Base-by-base conservation (phyloP, 2,329 filamentous ascomycete species). In the Trichophyton rubrum region DNA sequence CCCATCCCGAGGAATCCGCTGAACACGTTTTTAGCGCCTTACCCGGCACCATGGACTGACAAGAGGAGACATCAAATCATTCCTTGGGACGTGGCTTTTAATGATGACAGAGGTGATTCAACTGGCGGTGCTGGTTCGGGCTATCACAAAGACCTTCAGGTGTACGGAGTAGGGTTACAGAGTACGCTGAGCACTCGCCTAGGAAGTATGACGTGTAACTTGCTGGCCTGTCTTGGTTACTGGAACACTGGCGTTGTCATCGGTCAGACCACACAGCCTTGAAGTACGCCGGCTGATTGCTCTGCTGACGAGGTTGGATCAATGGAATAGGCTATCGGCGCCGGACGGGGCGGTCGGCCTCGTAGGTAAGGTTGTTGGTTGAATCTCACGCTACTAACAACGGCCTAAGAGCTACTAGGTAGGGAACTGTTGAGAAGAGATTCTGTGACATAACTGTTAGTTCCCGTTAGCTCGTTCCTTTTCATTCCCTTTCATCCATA, bases 1-100 rank as follows among this genome's bases (percentile, higher is more conserved):
- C 13, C 51, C 27, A 55, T 55, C 51, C 51, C 51, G 51, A 55
- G 51, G 22, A 55, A 35, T 55, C 51, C 51, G 51, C n/a, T 35
- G 27, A 55, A 35, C 51, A 55, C 51, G 51, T 55, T 55, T 35
- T 55, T 55, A 55, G 51, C 51, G 51, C 51, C 27, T 55, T 55
- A 55, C 51, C 51, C 51, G 51, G 27, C 51, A 35, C 51, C n/a
- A 17, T 35, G 51, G 51, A 27, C 51, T 55, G 51, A 55, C 51
- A 55, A n/a, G 51, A 55, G 51, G 24, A n/a, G 9, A 38, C 9
- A 38, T 13, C n/a, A 43, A n/a, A 43, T 43, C 15, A n/a, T 43
- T 43, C 15, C 6, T 43, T 43, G 40, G 40, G 40, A 43, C 40
- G 40, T 43, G 45, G 45, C 43, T 47, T 17, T 7, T 22, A 20